phyloP scores from a whole-genome alignment of 148 eudicot species.

The Simmondsia chinensis region DNA sequence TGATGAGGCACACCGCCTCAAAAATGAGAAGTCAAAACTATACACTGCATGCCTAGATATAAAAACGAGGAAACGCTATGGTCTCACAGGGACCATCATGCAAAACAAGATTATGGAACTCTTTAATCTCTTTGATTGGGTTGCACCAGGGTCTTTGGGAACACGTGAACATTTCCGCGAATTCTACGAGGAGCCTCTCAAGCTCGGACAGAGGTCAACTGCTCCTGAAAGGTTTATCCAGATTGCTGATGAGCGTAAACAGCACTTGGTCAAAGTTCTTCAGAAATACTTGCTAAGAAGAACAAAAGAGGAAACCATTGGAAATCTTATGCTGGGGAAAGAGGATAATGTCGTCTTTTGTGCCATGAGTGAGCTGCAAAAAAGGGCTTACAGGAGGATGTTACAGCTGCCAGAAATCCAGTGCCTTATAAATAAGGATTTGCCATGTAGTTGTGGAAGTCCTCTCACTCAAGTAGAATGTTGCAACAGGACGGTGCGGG shows the following conservation, averaged over 20 bases:
- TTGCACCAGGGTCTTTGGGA: constrained; percentile 78
- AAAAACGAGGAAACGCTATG: constrained; percentile 65
- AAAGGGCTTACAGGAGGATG: constrained; percentile 77
- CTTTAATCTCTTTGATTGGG: constrained; percentile 94
- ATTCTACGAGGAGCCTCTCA: constrained; percentile 90
- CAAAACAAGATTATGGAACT: constrained; percentile 96
- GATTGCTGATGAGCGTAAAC: constrained; percentile 76
- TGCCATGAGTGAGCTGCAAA: constrained; percentile 89
- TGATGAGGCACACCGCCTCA: constrained; percentile 93
- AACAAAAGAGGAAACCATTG: constrained; percentile 95
- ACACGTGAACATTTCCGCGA: constrained; percentile 92
- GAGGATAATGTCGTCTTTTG: constrained; percentile 98
- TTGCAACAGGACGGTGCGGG: constrained; percentile 64
- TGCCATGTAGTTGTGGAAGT: constrained; percentile 93
- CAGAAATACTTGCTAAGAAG: constrained; percentile 69
- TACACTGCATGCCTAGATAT: constrained; percentile 63
- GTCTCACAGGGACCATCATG: constrained; percentile 95
- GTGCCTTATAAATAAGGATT: constrained; percentile 79
- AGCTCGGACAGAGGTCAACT: constrained; percentile 89
- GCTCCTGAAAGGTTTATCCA: constrained; percentile 73
- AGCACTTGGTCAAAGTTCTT: constrained; percentile 74
- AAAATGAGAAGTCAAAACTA: constrained; percentile 89
- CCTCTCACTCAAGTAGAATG: constrained; percentile 93
- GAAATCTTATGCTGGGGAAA: constrained; percentile 96
- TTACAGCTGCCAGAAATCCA: constrained; percentile 78